These are phyloP conservation scores for Rhizophagus sp. DNA, from an alignment of 192 early-diverging fungal species.

Conservation along the genomic window DNA sequence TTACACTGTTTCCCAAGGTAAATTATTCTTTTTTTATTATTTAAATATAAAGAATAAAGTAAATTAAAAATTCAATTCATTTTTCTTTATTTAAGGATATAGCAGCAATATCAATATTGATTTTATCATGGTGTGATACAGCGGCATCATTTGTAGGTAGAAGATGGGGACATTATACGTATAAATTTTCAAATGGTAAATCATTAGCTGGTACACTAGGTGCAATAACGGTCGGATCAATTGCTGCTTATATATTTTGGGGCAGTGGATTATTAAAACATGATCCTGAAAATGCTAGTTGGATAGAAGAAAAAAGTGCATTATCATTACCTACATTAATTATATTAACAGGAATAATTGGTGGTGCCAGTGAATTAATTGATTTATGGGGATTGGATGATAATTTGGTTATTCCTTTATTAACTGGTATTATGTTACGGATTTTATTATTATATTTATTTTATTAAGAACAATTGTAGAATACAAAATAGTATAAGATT, in stretches of 20 bases:
- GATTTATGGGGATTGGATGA: conserved; percentile 44
- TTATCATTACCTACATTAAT: conserved; percentile 25
- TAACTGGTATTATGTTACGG: conserved; percentile 44
- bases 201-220: conserved; percentile 47
- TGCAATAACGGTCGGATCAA: conserved; percentile 35
- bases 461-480: too few relatives aligned
- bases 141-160: conserved; percentile 46
- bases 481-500: too few relatives aligned
- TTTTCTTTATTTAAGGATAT: conserved; percentile 38
- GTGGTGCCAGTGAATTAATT: conserved; percentile 43
- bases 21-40: background rate
- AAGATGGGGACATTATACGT: conserved; percentile 44
- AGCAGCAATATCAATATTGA: conserved; percentile 46
- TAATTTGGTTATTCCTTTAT: conserved; percentile 48
- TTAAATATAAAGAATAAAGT: background rate
- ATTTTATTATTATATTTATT: conserved; percentile 29
- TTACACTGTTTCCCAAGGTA: conserved; percentile 30
- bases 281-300: conserved; percentile 2
- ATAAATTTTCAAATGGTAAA: conserved; percentile 39
- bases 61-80: conserved; percentile 10
- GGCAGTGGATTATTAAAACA: conserved; percentile 1
- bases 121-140: conserved; percentile 50
- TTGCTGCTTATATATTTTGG: conserved; percentile 41
- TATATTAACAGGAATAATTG: conserved; percentile 43
- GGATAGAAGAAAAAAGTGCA: conserved; percentile 8